Conservation (phyloP, 192 early-diverging fungal genomes). For the Gryganskiella cystojenkinii region DNA sequence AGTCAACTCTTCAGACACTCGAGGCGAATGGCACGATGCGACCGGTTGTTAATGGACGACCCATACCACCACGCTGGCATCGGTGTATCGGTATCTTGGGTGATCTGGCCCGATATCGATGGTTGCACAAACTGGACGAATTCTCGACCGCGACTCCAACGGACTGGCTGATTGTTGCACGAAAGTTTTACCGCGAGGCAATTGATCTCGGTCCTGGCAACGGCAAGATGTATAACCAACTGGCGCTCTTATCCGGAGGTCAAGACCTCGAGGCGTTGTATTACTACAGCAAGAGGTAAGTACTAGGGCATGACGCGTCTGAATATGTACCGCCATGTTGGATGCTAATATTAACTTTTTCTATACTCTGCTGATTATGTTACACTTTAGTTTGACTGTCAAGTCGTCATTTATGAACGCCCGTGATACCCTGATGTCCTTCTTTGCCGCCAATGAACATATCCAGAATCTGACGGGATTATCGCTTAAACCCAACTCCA, state of each 20-base stretch:
- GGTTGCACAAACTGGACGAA: conserved; percentile 53
- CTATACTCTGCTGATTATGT: conserved; percentile 13
- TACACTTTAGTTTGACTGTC: conserved; percentile 57
- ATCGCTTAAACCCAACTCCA: conserved; percentile 28
- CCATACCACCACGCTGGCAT: conserved; percentile 57
- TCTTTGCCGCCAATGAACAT: conserved; percentile 61
- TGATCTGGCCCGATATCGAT: conserved; percentile 65
- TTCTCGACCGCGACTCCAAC: conserved; percentile 6
- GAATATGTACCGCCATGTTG: background rate
- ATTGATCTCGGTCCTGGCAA: conserved; percentile 53
- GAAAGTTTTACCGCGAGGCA: conserved; percentile 43
- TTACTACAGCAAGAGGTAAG: conserved; percentile 55
- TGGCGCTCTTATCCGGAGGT: conserved; percentile 54
- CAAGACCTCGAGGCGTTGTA: conserved; percentile 41
- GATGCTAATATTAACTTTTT: conserved; percentile 11
- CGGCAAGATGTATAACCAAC: conserved; percentile 65
- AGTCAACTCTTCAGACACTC: conserved; percentile 39
- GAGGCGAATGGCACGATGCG: conserved; percentile 25
- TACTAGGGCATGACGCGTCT: background rate
- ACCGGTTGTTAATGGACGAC: conserved; percentile 13
- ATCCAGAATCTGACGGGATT: conserved; percentile 27
- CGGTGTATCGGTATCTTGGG: conserved; percentile 58
- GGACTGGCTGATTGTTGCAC: conserved; percentile 42
- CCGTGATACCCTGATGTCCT: conserved; percentile 58
- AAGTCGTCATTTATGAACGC: conserved; percentile 61